phyloP scores from a whole-genome alignment of 1,284 basidiomycete species.

The Rhodotorula sp. region DNA sequence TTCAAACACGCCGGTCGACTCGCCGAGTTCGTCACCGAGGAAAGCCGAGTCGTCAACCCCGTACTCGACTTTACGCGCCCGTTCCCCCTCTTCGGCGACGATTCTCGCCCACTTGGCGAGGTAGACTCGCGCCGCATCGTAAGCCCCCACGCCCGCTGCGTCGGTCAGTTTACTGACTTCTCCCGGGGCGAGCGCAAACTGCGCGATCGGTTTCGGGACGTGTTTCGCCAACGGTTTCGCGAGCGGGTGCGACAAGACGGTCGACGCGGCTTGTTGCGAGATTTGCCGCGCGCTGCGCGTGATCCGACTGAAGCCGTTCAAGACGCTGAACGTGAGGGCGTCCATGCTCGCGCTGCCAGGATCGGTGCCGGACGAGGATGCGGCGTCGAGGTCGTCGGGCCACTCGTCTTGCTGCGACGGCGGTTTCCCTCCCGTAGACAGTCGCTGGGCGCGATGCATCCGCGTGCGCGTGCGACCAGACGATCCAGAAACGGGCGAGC shows the following conservation, averaged over 20 bases:
- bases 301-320: slow-evolving; percentile 45
- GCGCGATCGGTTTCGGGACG: slow-evolving; percentile 83
- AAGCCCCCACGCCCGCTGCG: slow-evolving; percentile 73
- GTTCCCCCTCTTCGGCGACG: slow-evolving; percentile 93
- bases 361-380: neutral
- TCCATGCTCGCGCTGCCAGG: slow-evolving; percentile 38
- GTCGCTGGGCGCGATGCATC: neutral
- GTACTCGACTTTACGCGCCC: slow-evolving; percentile 70
- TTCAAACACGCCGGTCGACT: slow-evolving; percentile 80
- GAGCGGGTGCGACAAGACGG: slow-evolving; percentile 87
- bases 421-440: neutral
- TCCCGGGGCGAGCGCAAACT: slow-evolving; percentile 61
- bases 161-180: slow-evolving; percentile 51
- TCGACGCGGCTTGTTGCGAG: slow-evolving; percentile 72
- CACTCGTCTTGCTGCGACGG: slow-evolving; percentile 13
- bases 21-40: slow-evolving; percentile 62
- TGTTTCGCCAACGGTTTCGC: slow-evolving; percentile 92
- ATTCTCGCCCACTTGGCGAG: slow-evolving; percentile 94
- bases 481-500: slow-evolving; percentile 12
- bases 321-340: slow-evolving; percentile 47
- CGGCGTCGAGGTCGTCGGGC: slow-evolving; percentile 29
- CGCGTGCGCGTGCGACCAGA: neutral
- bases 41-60: slow-evolving; percentile 42
- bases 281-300: slow-evolving; percentile 55
- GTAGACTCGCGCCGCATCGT: slow-evolving; percentile 93